Evolutionary conservation across 331 rosid genomes (phyloP).

Genomic region (Spiraea crenata): DNA sequence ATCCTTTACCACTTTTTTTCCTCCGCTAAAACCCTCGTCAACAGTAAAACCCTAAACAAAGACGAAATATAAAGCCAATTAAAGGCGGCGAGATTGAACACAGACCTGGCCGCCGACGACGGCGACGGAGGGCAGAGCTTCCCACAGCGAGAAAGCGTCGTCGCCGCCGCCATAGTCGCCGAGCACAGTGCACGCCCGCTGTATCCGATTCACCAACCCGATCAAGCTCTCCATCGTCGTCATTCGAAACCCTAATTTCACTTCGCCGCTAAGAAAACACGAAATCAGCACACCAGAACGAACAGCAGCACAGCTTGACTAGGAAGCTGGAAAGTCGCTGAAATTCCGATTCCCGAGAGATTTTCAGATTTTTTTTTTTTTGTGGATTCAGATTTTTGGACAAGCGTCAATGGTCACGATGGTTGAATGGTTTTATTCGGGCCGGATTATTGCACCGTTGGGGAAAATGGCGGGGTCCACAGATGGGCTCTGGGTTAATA

Average conservation of each 20-base stretch:
- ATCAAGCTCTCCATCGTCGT: slow-evolving; percentile 90
- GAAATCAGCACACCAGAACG: background rate
- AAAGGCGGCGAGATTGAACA: background rate
- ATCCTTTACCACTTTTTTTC: no score
- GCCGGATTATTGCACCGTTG: background rate
- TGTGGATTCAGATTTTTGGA: background rate
- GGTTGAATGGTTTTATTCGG: background rate
- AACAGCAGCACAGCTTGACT: slow-evolving; percentile 16
- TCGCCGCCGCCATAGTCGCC: slow-evolving; percentile 83
- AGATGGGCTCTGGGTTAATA: background rate
- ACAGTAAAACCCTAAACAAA: background rate
- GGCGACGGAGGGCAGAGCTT: slow-evolving; percentile 87
- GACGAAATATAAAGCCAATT: background rate
- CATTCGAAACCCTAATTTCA: slow-evolving; percentile 34
- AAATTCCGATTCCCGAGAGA: background rate
- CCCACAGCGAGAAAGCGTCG: slow-evolving; percentile 73
- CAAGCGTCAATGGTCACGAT: background rate
- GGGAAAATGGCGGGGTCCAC: background rate
- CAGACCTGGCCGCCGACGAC: slow-evolving; percentile 93
- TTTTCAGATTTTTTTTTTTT: background rate
- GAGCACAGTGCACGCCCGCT: slow-evolving; percentile 81
- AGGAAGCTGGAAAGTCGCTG: slow-evolving; percentile 7
- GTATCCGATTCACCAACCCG: slow-evolving; percentile 82
- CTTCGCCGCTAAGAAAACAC: background rate
- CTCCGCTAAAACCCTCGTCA: background rate